A percentile compares a stretch with the other conserved stretches of the same genome.
Conservation (phyloP, 1,139 yeast species). For the Trichomonascaceae sp. region DNA sequence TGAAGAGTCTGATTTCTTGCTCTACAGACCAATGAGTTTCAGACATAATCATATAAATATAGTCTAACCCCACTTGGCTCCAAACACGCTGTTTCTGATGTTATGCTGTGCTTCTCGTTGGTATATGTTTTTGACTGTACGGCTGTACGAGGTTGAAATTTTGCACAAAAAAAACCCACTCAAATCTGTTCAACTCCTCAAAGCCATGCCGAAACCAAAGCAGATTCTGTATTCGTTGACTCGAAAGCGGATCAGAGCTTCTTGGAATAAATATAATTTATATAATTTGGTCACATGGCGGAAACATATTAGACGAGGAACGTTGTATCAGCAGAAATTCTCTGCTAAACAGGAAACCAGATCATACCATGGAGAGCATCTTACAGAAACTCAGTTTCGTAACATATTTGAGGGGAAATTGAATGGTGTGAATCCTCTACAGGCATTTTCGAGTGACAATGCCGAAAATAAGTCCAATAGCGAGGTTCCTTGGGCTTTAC, state of each 20-base stretch:
- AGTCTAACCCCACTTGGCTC: background rate
- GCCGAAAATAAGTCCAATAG: slow-evolving; percentile 10
- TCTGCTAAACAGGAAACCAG: slow-evolving; percentile 85
- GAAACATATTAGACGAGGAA: slow-evolving; percentile 50
- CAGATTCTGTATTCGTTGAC: slow-evolving; percentile 23
- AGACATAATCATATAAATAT: background rate
- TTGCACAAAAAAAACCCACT: slow-evolving; percentile 1
- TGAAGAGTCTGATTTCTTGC: slow-evolving; percentile 61
- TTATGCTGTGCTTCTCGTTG: too few species aligned
- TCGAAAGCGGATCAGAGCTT: slow-evolving; percentile 63
- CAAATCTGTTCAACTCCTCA: background rate
- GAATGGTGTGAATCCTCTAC: slow-evolving; percentile 71
- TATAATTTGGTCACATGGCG: slow-evolving; percentile 59
- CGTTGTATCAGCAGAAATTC: slow-evolving; percentile 89
- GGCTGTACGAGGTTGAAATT: background rate
- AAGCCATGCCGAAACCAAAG: slow-evolving; percentile 23
- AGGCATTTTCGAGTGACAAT: slow-evolving; percentile 29
- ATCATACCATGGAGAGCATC: slow-evolving; percentile 91
- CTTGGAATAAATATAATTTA: slow-evolving; percentile 87
- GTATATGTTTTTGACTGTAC: background rate
- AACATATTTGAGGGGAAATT: slow-evolving; percentile 64
- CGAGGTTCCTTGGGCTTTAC: slow-evolving; percentile 67
- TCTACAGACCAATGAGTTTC: slow-evolving; percentile 45
- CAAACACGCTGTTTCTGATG: background rate
- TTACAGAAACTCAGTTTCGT: slow-evolving; percentile 80